phyloP scores from a whole-genome alignment of 352 stramenopile species.

The Globisporangium takayamanum region DNA sequence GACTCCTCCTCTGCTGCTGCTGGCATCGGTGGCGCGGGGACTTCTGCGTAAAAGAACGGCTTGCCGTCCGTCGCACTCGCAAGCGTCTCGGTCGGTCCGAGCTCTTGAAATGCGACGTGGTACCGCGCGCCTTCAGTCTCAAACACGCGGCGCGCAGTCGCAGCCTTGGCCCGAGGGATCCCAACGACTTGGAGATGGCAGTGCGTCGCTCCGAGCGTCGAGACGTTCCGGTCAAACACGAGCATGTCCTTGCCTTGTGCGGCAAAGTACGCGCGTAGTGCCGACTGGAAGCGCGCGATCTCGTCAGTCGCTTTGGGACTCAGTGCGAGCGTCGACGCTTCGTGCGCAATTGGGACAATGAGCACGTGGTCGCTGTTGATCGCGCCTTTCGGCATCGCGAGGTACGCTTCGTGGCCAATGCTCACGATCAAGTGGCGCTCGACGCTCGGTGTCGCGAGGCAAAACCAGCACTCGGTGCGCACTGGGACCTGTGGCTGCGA shows the following conservation, averaged over 20 bases:
- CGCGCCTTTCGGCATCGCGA: slow-evolving; percentile 75
- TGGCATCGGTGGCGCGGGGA: slow-evolving; percentile 20
- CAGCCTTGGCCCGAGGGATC: slow-evolving; percentile 41
- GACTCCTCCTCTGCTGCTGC: slow-evolving; percentile 24
- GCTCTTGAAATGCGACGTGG: slow-evolving; percentile 56
- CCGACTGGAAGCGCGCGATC: slow-evolving; percentile 63
- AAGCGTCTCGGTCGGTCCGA: slow-evolving; percentile 34
- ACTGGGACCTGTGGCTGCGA: slow-evolving; percentile 26
- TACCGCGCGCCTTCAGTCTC: slow-evolving; percentile 66
- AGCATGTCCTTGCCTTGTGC: slow-evolving; percentile 64
- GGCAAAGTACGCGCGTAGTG: slow-evolving; percentile 52
- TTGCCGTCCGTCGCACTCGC: slow-evolving; percentile 29
- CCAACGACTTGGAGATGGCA: slow-evolving; percentile 72
- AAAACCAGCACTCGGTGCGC: slow-evolving; percentile 84
- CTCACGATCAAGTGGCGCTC: slow-evolving; percentile 80
- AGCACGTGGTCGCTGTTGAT: slow-evolving; percentile 73
- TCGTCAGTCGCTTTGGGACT: slow-evolving; percentile 31
- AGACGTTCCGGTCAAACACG: slow-evolving; percentile 74
- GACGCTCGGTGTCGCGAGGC: slow-evolving; percentile 63
- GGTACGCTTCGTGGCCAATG: slow-evolving; percentile 72
- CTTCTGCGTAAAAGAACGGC: slow-evolving; percentile 60
- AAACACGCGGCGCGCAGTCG: slow-evolving; percentile 37
- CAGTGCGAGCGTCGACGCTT: slow-evolving; percentile 50
- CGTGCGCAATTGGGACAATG: slow-evolving; percentile 76
- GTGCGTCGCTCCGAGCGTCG: slow-evolving; percentile 62